Conservation (phyloP, 305 asterid genomes). For the Fraxinus paxiana region DNA sequence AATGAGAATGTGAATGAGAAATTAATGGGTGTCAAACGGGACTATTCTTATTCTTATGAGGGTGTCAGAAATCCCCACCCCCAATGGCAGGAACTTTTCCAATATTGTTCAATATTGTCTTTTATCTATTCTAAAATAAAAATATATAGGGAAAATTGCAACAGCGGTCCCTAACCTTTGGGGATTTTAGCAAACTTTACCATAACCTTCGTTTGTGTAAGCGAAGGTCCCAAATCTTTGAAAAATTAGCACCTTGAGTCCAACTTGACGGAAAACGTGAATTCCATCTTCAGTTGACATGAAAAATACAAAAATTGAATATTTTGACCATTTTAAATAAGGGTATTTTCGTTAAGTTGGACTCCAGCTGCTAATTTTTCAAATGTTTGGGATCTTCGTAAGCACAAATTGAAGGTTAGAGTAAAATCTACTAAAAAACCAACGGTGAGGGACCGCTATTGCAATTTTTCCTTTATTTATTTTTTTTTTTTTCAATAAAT, state of each 20-base stretch:
- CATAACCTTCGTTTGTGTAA: background rate
- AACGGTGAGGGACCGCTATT: too few species aligned
- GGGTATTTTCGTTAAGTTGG: background rate
- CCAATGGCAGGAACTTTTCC: constrained; percentile 83
- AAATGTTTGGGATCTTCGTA: too few species aligned
- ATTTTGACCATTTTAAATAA: background rate
- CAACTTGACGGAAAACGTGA: background rate
- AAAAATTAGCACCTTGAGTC: background rate
- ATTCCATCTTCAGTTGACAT: background rate
- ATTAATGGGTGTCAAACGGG: too few species aligned
- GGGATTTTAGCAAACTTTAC: background rate
- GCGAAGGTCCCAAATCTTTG: background rate
- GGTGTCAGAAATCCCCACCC: constrained; percentile 66
- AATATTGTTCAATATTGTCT: constrained; percentile 24
- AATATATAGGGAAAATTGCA: background rate
- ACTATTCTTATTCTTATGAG: constrained; percentile 53
- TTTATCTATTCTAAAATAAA: background rate
- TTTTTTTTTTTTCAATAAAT: too few species aligned
- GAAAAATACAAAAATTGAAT: background rate
- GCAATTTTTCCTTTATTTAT: too few species aligned
- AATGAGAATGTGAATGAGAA: too few species aligned
- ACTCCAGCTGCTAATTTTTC: background rate
- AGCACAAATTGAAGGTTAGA: too few species aligned
- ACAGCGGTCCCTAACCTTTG: background rate
- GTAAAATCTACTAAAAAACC: too few species aligned